These are phyloP conservation scores for Triticum urartu DNA, from an alignment of 176 grass and related monocot genomes.

Conservation along the genomic window DNA sequence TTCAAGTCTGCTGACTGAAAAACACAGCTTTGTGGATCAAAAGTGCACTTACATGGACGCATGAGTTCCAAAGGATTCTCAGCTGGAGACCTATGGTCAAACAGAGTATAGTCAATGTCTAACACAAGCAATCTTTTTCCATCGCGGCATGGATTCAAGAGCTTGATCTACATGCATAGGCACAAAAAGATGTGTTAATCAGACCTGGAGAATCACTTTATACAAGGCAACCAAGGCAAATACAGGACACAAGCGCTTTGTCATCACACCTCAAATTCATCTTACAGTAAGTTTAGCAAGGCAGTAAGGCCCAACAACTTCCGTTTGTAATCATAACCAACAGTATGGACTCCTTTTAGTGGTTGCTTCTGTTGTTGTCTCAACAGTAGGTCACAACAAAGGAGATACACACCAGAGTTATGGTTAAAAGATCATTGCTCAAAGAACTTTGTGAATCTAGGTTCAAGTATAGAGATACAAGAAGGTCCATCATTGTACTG, in stretches of 20 bases:
- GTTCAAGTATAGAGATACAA: slow-evolving; percentile 1
- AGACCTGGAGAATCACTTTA: neutral
- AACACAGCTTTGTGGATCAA: neutral
- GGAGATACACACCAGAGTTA: neutral
- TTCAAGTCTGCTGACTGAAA: neutral
- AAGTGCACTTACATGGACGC: slow-evolving; percentile 79
- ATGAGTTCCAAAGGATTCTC: slow-evolving; percentile 91
- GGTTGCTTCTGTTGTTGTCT: slow-evolving; percentile 8
- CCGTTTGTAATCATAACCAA: slow-evolving; percentile 20
- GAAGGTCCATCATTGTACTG: neutral
- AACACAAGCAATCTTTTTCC: slow-evolving; percentile 95
- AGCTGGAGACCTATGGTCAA: slow-evolving; percentile 85
- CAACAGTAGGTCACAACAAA: slow-evolving; percentile 10
- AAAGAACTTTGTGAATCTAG: neutral
- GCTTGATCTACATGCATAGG: slow-evolving; percentile 71
- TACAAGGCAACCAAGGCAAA: neutral
- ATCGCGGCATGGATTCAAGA: slow-evolving; percentile 84
- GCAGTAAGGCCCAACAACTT: neutral
- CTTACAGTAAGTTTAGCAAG: slow-evolving; percentile 15
- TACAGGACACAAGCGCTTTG: neutral
- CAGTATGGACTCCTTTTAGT: neutral
- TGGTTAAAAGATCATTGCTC: slow-evolving; percentile 15
- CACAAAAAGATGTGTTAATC: slow-evolving; percentile 18
- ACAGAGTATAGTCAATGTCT: slow-evolving; percentile 97
- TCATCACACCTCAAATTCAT: neutral